These are phyloP conservation scores for Aegilops bicornis DNA, from an alignment of 176 grass and related monocot genomes.

Conservation along the genomic window DNA sequence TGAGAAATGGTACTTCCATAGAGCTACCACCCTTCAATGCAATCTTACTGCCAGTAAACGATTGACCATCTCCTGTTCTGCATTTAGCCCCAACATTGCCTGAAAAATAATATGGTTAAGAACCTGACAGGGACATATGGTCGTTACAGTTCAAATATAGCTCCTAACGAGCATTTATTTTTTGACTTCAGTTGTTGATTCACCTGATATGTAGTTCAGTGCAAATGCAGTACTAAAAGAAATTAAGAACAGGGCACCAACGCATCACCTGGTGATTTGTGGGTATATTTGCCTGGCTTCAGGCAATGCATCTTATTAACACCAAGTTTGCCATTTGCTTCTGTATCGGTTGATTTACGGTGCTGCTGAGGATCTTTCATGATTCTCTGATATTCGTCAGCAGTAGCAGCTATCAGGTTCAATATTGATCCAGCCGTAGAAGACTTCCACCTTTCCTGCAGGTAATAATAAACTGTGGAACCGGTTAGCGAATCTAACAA, in stretches of 20 bases:
- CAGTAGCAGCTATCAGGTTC: neutral
- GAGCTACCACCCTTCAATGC: slow-evolving; percentile 3
- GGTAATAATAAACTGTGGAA: neutral
- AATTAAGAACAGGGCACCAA: slow-evolving; percentile 8
- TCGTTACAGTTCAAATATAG: neutral
- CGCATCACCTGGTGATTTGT: slow-evolving; percentile 62
- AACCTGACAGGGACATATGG: too few species aligned
- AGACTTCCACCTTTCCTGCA: slow-evolving; percentile 19
- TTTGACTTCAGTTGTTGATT: neutral
- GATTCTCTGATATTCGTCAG: neutral
- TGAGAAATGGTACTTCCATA: slow-evolving; percentile 5
- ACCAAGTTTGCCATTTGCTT: slow-evolving; percentile 41
- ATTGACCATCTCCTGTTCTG: slow-evolving; percentile 28
- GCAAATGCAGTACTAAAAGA: neutral
- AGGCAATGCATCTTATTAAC: slow-evolving; percentile 41
- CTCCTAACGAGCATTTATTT: slow-evolving; percentile 6
- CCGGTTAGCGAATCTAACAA: slow-evolving; percentile 2
- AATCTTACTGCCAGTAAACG: neutral
- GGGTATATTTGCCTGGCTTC: slow-evolving; percentile 54
- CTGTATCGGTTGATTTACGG: slow-evolving; percentile 36
- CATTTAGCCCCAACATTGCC: slow-evolving; percentile 44
- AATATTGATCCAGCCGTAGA: neutral
- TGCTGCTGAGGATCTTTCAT: slow-evolving; percentile 57
- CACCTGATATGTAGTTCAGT: neutral
- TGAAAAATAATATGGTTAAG: slow-evolving; percentile 34